phyloP scores from a whole-genome alignment of 2,329 filamentous ascomycete species.

The Amesomyces nigricolor region DNA sequence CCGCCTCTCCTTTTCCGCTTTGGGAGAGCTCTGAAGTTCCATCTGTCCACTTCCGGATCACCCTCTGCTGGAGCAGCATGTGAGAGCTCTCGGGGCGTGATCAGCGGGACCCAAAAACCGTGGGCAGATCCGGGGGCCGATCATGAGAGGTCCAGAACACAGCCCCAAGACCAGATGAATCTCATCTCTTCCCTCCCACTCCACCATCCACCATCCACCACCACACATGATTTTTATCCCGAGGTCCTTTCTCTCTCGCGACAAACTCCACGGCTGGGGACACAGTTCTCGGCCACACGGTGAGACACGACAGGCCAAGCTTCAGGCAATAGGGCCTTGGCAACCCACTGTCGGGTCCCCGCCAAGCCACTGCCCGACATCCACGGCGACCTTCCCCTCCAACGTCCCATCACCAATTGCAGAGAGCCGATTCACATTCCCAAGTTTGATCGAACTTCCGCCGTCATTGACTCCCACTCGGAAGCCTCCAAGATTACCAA shows the following conservation, averaged over 20 bases:
- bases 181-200: neutral
- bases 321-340: constrained; percentile 6
- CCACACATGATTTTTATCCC: neutral
- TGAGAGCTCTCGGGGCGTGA: constrained; percentile 5
- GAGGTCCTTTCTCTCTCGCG: neutral
- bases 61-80: neutral
- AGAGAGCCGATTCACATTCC: no score
- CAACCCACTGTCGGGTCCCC: neutral
- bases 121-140: constrained; percentile 1
- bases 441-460: no score
- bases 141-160: constrained; percentile 1
- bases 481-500: no score
- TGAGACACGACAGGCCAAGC: constrained; percentile 5
- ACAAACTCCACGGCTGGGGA: no score
- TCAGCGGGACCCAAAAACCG: constrained; percentile 2
- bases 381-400: no score
- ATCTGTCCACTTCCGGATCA: neutral
- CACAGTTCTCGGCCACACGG: neutral
- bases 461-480: no score
- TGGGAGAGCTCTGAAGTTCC: neutral
- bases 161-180: neutral
- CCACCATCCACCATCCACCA: neutral
- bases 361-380: neutral
- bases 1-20: neutral
- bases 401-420: no score